Evolutionary conservation across 2,329 filamentous ascomycete species (phyloP).

Genomic region (Aspergillus sp.): DNA sequence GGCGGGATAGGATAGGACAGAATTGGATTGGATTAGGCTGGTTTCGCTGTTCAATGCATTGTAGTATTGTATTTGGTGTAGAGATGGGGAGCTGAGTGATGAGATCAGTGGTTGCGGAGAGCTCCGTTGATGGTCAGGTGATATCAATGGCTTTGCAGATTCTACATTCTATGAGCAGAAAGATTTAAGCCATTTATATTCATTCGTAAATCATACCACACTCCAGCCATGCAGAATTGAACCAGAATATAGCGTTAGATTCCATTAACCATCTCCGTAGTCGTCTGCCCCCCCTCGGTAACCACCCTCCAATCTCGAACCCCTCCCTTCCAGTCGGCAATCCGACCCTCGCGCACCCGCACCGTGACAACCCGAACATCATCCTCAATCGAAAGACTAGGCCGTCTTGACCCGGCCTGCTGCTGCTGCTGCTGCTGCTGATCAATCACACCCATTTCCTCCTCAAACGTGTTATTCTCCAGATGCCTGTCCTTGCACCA

Average conservation of each 20-base stretch:
- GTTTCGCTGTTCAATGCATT: too few relatives aligned
- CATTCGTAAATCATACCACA: background rate
- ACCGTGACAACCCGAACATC: conserved; percentile 84
- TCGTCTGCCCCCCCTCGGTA: conserved; percentile 15
- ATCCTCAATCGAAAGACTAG: conserved; percentile 59
- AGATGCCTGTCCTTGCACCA: conserved; percentile 79
- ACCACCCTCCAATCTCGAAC: conserved; percentile 65
- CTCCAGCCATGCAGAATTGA: conserved; percentile 6
- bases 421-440: conserved; percentile 21
- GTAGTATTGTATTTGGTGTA: too few relatives aligned
- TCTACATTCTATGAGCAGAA: background rate
- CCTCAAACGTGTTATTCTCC: conserved; percentile 81
- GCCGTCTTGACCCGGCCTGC: conserved; percentile 20
- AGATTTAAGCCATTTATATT: background rate
- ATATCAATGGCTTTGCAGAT: background rate
- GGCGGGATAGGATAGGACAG: too few relatives aligned
- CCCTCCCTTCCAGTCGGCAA: conserved; percentile 90
- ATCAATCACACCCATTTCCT: conserved; percentile 38
- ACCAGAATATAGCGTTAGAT: too few relatives aligned
- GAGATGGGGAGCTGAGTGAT: too few relatives aligned
- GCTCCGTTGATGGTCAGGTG: background rate
- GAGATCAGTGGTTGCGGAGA: background rate
- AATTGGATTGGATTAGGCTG: too few relatives aligned
- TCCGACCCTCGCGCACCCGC: conserved; percentile 71
- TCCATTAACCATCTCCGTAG: conserved; percentile 23